Conservation (phyloP, 768 basidiomycete species). For the Trametes cingulata region DNA sequence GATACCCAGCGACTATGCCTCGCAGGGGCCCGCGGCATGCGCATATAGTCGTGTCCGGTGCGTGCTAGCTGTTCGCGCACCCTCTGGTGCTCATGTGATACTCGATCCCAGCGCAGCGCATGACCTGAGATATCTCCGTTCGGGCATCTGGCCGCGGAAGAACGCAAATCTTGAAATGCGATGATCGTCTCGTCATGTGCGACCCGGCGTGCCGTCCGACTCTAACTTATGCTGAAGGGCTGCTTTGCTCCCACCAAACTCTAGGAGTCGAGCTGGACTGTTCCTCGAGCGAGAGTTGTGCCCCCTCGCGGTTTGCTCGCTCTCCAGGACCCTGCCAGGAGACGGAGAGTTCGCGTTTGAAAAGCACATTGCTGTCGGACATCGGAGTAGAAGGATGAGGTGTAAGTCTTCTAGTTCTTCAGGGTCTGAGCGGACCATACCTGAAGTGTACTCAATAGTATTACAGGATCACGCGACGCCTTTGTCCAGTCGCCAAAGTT, state of each 20-base stretch:
- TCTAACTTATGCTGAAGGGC: neutral
- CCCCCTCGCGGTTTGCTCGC: neutral
- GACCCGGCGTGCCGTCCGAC: neutral
- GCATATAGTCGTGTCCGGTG: neutral
- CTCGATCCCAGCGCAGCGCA: neutral
- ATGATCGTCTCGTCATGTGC: neutral
- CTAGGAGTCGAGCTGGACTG: neutral
- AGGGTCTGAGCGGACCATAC: no score
- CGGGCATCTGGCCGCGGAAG: neutral
- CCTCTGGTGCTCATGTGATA: neutral
- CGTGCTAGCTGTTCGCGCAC: neutral
- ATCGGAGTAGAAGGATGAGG: no score
- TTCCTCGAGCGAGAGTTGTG: neutral
- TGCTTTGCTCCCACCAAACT: no score
- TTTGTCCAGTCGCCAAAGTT: no score
- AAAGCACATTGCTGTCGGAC: neutral
- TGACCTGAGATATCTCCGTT: neutral
- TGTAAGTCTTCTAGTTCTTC: no score
- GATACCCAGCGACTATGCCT: no score
- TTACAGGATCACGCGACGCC: no score
- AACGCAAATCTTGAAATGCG: slow-evolving; percentile 1
- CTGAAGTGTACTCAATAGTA: no score
- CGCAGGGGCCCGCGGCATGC: neutral
- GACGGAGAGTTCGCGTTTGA: neutral
- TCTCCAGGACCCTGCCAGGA: neutral